Evolutionary conservation across 2,329 filamentous ascomycete genomes (phyloP).

Genomic region (Colletotrichum endophyticum): DNA sequence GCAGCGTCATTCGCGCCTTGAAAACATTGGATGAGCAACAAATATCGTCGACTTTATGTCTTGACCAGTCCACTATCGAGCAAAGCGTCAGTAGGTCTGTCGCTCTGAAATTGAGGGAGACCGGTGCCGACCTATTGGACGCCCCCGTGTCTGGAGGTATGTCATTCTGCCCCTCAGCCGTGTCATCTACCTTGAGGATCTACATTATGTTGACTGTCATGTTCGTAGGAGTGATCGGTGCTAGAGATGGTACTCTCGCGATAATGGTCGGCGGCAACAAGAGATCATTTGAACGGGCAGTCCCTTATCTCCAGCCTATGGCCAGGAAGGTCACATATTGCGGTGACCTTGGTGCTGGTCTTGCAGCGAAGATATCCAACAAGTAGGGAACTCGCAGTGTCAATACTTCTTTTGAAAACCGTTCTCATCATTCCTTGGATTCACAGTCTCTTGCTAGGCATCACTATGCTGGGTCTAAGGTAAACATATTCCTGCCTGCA

Average conservation of each 20-base stretch:
- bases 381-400: not conserved
- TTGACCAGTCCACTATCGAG: not conserved
- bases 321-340: not conserved
- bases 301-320: not conserved
- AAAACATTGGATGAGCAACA: not conserved
- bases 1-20: not conserved
- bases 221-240: not conserved
- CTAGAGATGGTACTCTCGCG: not conserved
- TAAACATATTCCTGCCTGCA: not conserved
- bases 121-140: not conserved
- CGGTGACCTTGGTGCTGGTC: not conserved
- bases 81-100: not conserved
- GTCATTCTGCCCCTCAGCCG: not conserved
- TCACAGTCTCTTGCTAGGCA: not conserved
- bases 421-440: not conserved
- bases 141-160: not conserved
- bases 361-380: not conserved
- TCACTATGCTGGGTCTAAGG: not conserved
- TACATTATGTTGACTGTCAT: not conserved
- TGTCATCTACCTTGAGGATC: not conserved
- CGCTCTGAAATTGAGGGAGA: not conserved
- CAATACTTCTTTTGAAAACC: not conserved
- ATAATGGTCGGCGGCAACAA: not conserved
- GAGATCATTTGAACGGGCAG: not conserved
- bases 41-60: not conserved